Percentiles rank a stretch among this genome's conserved stretches.
These are phyloP conservation scores for Athelia sp. DNA, from an alignment of 1,284 basidiomycete species.

Conservation along the genomic window DNA sequence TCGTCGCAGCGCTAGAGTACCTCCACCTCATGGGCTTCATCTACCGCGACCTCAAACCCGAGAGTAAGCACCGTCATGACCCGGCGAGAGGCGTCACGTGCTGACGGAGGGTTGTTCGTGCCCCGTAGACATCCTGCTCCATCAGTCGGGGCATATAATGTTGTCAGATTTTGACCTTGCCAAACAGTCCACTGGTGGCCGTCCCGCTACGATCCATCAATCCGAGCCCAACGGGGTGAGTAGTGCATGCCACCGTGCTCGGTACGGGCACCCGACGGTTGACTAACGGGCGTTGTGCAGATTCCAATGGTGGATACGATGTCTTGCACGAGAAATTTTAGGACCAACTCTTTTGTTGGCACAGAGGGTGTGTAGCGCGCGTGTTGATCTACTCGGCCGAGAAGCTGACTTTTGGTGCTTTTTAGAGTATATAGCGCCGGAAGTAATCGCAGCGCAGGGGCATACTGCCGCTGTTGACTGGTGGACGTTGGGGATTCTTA, in stretches of 20 bases:
- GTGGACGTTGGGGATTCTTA: slow-evolving; percentile 98
- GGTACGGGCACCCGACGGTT: slow-evolving; percentile 2
- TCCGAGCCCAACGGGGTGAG: slow-evolving; percentile 84
- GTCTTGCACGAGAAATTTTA: slow-evolving; percentile 95
- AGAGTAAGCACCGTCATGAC: slow-evolving; percentile 65
- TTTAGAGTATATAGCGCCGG: slow-evolving; percentile 96
- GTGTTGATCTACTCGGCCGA: slow-evolving; percentile 13
- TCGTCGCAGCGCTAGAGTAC: slow-evolving; percentile 96
- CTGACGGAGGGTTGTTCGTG: slow-evolving; percentile 12
- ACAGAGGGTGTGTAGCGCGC: slow-evolving; percentile 73
- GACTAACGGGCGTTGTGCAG: slow-evolving; percentile 30
- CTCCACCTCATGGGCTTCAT: slow-evolving; percentile 99
- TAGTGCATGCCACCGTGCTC: too few species aligned
- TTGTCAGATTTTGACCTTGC: slow-evolving; percentile 99
- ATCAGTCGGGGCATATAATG: slow-evolving; percentile 99
- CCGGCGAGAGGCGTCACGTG: slow-evolving; percentile 2
- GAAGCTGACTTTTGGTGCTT: too few species aligned
- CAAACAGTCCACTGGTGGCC: slow-evolving; percentile 87
- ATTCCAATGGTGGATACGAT: slow-evolving; percentile 93
- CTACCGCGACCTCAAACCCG: slow-evolving; percentile 98
- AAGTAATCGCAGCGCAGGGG: slow-evolving; percentile 96
- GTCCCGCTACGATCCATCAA: slow-evolving; percentile 88
- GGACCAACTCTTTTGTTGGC: slow-evolving; percentile 98
- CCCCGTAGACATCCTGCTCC: slow-evolving; percentile 87
- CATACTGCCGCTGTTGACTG: slow-evolving; percentile 99